These are phyloP conservation scores for Saccharomyces hybrid DNA, from an alignment of 1,139 yeast genomes.

Conservation along the genomic window DNA sequence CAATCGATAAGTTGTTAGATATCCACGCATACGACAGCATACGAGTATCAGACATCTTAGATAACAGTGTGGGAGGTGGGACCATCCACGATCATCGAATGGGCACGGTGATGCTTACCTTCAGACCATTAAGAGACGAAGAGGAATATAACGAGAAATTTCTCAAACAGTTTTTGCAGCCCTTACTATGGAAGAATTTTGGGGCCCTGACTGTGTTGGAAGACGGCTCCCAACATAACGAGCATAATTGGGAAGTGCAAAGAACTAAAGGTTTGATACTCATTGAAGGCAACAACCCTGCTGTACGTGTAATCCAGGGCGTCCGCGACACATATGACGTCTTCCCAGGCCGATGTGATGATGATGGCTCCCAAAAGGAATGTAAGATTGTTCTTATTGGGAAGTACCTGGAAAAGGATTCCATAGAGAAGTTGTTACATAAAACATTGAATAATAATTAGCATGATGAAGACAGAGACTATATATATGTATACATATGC, in stretches of 20 bases:
- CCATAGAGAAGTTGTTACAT: constrained; percentile 19
- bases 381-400: constrained; percentile 80
- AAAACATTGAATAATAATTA: constrained; percentile 4
- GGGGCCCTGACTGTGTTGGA: constrained; percentile 15
- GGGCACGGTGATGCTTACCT: constrained; percentile 25
- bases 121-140: constrained; percentile 19
- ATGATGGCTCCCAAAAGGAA: constrained; percentile 33
- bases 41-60: constrained; percentile 29
- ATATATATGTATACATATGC: not conserved
- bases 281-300: constrained; percentile 28
- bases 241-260: constrained; percentile 52
- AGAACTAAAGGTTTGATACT: constrained; percentile 69
- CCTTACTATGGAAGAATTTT: constrained; percentile 30
- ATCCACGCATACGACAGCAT: constrained; percentile 68
- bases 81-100: constrained; percentile 49
- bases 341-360: constrained; percentile 38
- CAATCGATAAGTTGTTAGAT: constrained; percentile 56
- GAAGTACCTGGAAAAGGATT: constrained; percentile 42
- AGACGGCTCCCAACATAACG: constrained; percentile 1
- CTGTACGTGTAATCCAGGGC: constrained; percentile 70
- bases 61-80: constrained; percentile 15
- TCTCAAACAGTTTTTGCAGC: constrained; percentile 21
- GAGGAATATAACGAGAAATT: constrained; percentile 16
- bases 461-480: not conserved
- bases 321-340: constrained; percentile 89